Base-by-base conservation (phyloP, 768 basidiomycete species). In the Amanita polypyramis region DNA sequence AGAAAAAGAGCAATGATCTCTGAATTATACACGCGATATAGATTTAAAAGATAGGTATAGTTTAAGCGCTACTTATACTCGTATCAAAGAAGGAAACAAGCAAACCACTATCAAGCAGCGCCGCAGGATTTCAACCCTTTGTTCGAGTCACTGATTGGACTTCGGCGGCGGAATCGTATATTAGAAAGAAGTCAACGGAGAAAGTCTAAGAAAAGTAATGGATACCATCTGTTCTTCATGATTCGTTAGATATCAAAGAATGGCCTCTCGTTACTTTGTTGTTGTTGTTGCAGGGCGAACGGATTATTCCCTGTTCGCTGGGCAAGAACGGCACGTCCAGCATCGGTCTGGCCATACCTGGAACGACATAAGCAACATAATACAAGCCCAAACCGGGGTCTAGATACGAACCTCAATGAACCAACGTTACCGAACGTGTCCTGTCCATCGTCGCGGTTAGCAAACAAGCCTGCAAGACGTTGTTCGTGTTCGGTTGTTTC, bases 381-480 rank as follows among this genome's bases (percentile, higher is more conserved):
- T n/a, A 8, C 11, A n/a, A 38, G 27, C 33, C 29, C 45, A 27
- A 11, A 36, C n/a, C n/a, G n/a, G n/a, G n/a, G 14, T 4, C n/a
- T 35, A 30, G 25, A 56, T 52, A 66, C 72, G 52, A 45, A 80
- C 72, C 93, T 77, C 52, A 95, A 61, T 44, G 70, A 52, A 15
- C 95, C 95, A 27, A 79, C 56, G 62, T 98, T 99, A 43, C 95
- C 95, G 60, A 97, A 98, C 45, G 95, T 95, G 65, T 99, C 96
- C 60, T 86, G 70, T 1, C 96, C 95, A 56, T 89, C 92, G 49
- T 96, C 94, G 43, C 84, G 74, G 58, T 87, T 89, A 5, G 89
- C 94, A 53, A 97, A 81, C 56, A 97, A 64, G 45, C 64, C 70
- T 2, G 94, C 93, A 45, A 99, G 76, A 32, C 82, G 76, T 11